phyloP scores from a whole-genome alignment of 1,284 basidiomycete species.

The Phylloporus sp. region DNA sequence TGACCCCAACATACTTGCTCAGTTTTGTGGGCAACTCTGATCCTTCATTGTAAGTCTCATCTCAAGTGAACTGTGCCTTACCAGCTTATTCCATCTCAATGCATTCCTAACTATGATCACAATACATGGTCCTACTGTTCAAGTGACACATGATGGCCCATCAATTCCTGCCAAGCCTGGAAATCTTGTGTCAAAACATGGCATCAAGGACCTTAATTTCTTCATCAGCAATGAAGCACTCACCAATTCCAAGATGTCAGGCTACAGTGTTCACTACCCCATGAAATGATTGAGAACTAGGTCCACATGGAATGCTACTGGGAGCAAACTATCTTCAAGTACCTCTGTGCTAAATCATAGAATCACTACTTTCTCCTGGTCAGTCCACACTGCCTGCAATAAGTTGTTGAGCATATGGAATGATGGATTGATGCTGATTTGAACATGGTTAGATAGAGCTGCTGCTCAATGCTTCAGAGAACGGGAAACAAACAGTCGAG shows the following conservation, averaged over 20 bases:
- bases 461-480: conserved; percentile 97
- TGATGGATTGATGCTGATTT: conserved; percentile 13
- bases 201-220: conserved; percentile 99
- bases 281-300: conserved; percentile 99
- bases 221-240: conserved; percentile 99
- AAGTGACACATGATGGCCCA: conserved; percentile 68
- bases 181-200: conserved; percentile 94
- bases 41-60: conserved; percentile 87
- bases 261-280: conserved; percentile 96
- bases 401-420: no score
- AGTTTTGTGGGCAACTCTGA: conserved; percentile 99
- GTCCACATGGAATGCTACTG: conserved; percentile 99
- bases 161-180: conserved; percentile 85
- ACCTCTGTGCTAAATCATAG: conserved; percentile 97
- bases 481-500: conserved; percentile 98
- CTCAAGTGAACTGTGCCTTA: conserved; percentile 4
- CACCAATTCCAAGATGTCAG: conserved; percentile 89
- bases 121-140: conserved; percentile 69
- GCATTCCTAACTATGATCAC: conserved; percentile 98
- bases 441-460: conserved; percentile 82
- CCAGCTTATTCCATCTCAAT: conserved; percentile 42
- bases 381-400: conserved; percentile 46
- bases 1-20: conserved; percentile 20
- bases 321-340: conserved; percentile 99
- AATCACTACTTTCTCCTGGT: conserved; percentile 98